Evolutionary conservation across 1,284 basidiomycete genomes (phyloP), one percentile per base, ranked within the genome.

Genomic region (Ceratobasidium sp.): DNA sequence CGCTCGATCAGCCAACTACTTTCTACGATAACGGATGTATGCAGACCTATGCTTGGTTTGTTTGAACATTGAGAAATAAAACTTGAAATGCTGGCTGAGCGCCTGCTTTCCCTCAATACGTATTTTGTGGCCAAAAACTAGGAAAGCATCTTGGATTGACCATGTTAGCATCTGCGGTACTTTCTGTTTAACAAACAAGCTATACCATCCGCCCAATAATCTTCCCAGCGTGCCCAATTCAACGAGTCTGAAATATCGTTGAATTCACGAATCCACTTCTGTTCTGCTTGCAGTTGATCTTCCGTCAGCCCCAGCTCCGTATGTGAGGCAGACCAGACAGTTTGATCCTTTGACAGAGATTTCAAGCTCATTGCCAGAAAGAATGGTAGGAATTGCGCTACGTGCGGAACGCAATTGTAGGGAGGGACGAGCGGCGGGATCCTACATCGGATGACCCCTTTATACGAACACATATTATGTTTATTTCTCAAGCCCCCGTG

Each of bases 191-290:
- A 4, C 8, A 41, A 48, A 1, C n/a, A 15, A 17, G 5, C 11
- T 27, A 15, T 48, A 45, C 60, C 60, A 2, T 63, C 60, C 14
- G 41, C 60, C 60, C 60, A 63, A 24, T 27, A 63, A 24, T 27
- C 41, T 24, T 63, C 0, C 60, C 60, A 63, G 15, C 48, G 45
- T 11, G 27, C 44, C 60, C 60, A 47, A 29, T 47, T 7, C 22
- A 63, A 27, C 22, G 24, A 41, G 9, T 63, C 60, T 15, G 44
- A 45, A 8, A 11, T 17, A 29, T 63, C 60, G n/a, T 63, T 63
- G n/a, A 63, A 63, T 5, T 14, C n/a, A 24, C 48, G 41, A 22
- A 63, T 63, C 60, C 60, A 63, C 14, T 63, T 63, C n/a, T 63
- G 60, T 22, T 63, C 60, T 24, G 24, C 36, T 45, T 63, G 44